Evolutionary conservation across 768 basidiomycete genomes (phyloP).

Genomic region (Mycena sanguinolenta): DNA sequence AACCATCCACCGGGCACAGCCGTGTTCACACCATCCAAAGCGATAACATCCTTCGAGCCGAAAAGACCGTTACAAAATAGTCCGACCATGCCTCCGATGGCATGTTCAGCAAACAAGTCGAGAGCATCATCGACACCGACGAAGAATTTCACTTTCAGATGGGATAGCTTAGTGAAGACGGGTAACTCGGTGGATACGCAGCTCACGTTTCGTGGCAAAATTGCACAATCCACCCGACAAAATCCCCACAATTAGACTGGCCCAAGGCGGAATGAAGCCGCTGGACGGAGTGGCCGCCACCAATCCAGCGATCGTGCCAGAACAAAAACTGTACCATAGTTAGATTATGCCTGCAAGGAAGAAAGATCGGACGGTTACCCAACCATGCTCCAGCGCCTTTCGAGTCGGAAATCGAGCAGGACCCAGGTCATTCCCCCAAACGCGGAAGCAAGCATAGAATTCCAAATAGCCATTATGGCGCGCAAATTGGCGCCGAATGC

Average conservation of each 20-base stretch:
- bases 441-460: conserved; percentile 88
- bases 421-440: conserved; percentile 90
- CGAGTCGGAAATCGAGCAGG: conserved; percentile 81
- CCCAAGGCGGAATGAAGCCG: conserved; percentile 85
- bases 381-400: conserved; percentile 89
- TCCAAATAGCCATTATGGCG: conserved; percentile 88
- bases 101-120: conserved; percentile 94
- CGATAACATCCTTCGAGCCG: conserved; percentile 72
- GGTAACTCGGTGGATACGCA: background rate
- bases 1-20: conserved; percentile 75
- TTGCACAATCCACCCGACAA: conserved; percentile 82
- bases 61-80: conserved; percentile 82
- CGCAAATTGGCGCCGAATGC: conserved; percentile 91
- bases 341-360: background rate
- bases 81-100: conserved; percentile 79
- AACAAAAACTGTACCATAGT: conserved; percentile 72
- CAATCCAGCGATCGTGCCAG: conserved; percentile 90
- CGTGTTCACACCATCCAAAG: conserved; percentile 76
- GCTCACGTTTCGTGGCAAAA: conserved; percentile 85
- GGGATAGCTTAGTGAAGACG: conserved; percentile 15
- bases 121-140: conserved; percentile 88
- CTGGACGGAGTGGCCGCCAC: conserved; percentile 92
- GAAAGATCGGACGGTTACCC: conserved; percentile 42
- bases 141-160: conserved; percentile 71
- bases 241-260: conserved; percentile 81